phyloP scores from a whole-genome alignment of 495 filamentous ascomycete species.

The Neurospora intermedia region DNA sequence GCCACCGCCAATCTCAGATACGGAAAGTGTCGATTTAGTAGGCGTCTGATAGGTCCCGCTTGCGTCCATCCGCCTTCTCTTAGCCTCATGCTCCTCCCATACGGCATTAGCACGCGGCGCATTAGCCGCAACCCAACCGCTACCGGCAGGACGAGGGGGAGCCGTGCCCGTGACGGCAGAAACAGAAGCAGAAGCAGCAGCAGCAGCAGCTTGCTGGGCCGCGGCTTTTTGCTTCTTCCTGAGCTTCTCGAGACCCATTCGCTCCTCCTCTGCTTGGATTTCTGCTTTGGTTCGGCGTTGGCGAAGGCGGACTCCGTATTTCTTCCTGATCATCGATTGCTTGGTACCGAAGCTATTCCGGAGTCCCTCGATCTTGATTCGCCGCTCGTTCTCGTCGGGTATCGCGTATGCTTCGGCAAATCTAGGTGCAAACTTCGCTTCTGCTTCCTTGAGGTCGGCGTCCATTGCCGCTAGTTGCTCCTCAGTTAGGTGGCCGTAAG shows the following conservation, averaged over 20 bases:
- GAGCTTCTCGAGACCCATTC: slow-evolving; percentile 20
- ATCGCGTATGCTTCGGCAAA: slow-evolving; percentile 29
- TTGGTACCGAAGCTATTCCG: slow-evolving; percentile 38
- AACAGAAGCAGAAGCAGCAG: not conserved
- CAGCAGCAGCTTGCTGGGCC: slow-evolving; percentile 11
- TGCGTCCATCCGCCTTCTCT: slow-evolving; percentile 18
- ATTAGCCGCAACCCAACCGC: slow-evolving; percentile 23
- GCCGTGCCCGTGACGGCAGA: not conserved
- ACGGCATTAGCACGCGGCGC: slow-evolving; percentile 7
- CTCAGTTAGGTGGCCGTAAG: slow-evolving; percentile 29
- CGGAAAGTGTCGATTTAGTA: slow-evolving; percentile 19
- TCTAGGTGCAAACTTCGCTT: slow-evolving; percentile 25
- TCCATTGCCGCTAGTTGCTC: slow-evolving; percentile 15
- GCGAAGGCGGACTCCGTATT: slow-evolving; percentile 37
- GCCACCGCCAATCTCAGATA: slow-evolving; percentile 21
- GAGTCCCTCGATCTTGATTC: slow-evolving; percentile 27
- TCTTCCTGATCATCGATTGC: slow-evolving; percentile 38
- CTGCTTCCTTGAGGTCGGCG: slow-evolving; percentile 28
- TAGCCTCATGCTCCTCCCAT: slow-evolving; percentile 20
- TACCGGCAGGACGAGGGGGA: slow-evolving; percentile 8
- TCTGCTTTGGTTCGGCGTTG: slow-evolving; percentile 33
- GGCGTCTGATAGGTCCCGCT: slow-evolving; percentile 14
- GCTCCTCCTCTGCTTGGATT: slow-evolving; percentile 29
- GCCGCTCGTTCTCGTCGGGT: slow-evolving; percentile 21
- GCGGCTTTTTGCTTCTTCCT: not conserved